phyloP scores from a whole-genome alignment of 176 grass and related monocot genomes.

The Oryza glumipatula region DNA sequence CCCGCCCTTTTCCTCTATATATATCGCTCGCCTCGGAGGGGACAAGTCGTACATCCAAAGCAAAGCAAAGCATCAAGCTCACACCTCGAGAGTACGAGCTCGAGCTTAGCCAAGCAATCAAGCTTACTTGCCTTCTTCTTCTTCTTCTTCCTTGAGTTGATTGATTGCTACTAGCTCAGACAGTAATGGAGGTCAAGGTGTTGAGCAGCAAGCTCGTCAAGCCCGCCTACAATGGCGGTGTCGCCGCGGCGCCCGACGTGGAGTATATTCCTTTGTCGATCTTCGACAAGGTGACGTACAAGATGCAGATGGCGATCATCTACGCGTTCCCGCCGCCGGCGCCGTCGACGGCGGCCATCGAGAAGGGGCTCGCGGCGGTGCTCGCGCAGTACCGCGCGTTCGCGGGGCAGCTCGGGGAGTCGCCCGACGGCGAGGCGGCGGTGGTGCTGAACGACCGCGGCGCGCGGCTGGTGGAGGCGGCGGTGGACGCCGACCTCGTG shows the following conservation, averaged over 20 bases:
- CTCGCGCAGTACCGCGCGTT: slow-evolving; percentile 57
- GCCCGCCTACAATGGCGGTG: slow-evolving; percentile 47
- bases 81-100: not conserved
- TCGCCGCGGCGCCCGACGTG: too few relatives aligned
- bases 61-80: not conserved
- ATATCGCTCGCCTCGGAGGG: not conserved
- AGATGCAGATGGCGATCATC: slow-evolving; percentile 62
- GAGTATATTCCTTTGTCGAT: slow-evolving; percentile 48
- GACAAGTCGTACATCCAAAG: slow-evolving; percentile 8
- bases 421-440: slow-evolving; percentile 32
- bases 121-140: not conserved
- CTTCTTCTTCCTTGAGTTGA: not conserved
- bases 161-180: not conserved
- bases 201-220: slow-evolving; percentile 59
- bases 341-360: slow-evolving; percentile 50
- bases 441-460: slow-evolving; percentile 65
- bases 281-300: slow-evolving; percentile 62
- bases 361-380: slow-evolving; percentile 43
- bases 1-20: not conserved
- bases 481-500: slow-evolving; percentile 40
- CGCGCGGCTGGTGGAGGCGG: slow-evolving; percentile 50
- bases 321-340: slow-evolving; percentile 70
- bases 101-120: not conserved
- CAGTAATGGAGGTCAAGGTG: slow-evolving; percentile 66
- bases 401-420: slow-evolving; percentile 49